These are phyloP conservation scores for Danielia oregonensis DNA, from an alignment of 805 yeast species.

Conservation along the genomic window DNA sequence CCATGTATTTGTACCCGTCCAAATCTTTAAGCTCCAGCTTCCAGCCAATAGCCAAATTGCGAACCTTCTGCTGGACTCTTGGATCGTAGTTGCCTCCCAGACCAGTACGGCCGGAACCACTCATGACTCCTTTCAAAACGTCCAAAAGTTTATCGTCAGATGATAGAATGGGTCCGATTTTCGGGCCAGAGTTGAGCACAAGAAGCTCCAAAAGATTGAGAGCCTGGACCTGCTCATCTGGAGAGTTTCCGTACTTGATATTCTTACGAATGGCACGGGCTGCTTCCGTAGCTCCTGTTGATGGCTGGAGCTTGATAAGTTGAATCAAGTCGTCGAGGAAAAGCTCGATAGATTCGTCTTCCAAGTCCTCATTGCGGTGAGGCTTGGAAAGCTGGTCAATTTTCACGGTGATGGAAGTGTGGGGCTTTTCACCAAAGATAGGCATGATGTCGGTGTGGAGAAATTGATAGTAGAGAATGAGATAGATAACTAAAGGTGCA, in stretches of 20 bases:
- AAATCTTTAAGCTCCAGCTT: slow-evolving; percentile 48
- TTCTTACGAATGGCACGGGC: slow-evolving; percentile 89
- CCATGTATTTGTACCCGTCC: slow-evolving; percentile 47
- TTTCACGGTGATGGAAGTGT: slow-evolving; percentile 65
- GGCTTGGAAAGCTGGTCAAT: slow-evolving; percentile 50
- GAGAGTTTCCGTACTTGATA: slow-evolving; percentile 72
- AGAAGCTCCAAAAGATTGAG: slow-evolving; percentile 40
- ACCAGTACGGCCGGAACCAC: slow-evolving; percentile 33
- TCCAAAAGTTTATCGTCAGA: slow-evolving; percentile 67
- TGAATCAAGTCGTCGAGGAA: slow-evolving; percentile 59
- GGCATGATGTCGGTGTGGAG: slow-evolving; percentile 16
- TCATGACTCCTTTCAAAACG: slow-evolving; percentile 51
- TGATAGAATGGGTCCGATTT: slow-evolving; percentile 45
- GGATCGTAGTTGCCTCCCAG: slow-evolving; percentile 33
- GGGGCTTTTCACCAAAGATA: slow-evolving; percentile 58
- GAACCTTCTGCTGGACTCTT: slow-evolving; percentile 45
- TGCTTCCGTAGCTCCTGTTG: slow-evolving; percentile 57
- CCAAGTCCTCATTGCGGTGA: slow-evolving; percentile 35
- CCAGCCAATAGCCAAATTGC: slow-evolving; percentile 65
- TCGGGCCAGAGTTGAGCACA: slow-evolving; percentile 41
- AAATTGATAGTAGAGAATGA: not conserved
- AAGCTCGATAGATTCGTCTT: slow-evolving; percentile 33
- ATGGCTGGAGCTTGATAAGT: slow-evolving; percentile 38
- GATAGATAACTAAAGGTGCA: too few species aligned
- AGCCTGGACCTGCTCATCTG: slow-evolving; percentile 62